Base-by-base conservation (phyloP, 148 eudicot genomes). In the Amaranthus palmeri region DNA sequence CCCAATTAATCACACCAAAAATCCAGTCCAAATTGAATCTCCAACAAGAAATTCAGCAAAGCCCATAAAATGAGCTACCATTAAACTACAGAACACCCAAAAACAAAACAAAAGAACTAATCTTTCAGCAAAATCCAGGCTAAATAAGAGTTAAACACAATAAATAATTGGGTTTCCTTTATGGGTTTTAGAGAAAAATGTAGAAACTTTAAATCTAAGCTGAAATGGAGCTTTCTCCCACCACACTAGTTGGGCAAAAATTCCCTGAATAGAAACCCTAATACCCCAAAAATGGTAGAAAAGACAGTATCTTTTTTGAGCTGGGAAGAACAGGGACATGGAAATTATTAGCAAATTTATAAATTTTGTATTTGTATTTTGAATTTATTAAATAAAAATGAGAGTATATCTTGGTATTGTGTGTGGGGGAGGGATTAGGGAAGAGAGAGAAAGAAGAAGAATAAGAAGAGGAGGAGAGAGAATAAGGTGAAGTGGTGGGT, bases 151-250 rank as follows among this genome's bases (percentile, higher is more conserved):
- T 54, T 67, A 72, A 40, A 69, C 65, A 42, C 50, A 51, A 9
- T 50, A 46, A 12, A 62, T 44, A 45, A 72, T 42, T 25, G 70
- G 9, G 51, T 51, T 79, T 73, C 58, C 17, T 18, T 50, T 61
- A 70, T 70, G 76, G 80, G 76, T 79, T 45, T 68, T 18, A 47
- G 6, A 54, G 47, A 18, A 60, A 77, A 69, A 54, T 60, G 66
- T 10, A 40, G 3, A 75, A 65, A 52, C 10, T 58, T 67, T 72
- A 56, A 85, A 79, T 82, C 85, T 80, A 80, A 85, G 83, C 78
- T 82, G 78, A 74, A 69, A 72, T 69, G 82, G 80, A 75, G 80
- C 83, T 77, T 75, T 80, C 82, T 66, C 72, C 25, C 81, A 80
- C 79, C 86, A 74, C 78, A 59, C 83, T 75, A n/a, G 63, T 63